These are phyloP conservation scores for Pulicaria dysenterica DNA, from an alignment of 129 eudicot species.

Conservation along the genomic window DNA sequence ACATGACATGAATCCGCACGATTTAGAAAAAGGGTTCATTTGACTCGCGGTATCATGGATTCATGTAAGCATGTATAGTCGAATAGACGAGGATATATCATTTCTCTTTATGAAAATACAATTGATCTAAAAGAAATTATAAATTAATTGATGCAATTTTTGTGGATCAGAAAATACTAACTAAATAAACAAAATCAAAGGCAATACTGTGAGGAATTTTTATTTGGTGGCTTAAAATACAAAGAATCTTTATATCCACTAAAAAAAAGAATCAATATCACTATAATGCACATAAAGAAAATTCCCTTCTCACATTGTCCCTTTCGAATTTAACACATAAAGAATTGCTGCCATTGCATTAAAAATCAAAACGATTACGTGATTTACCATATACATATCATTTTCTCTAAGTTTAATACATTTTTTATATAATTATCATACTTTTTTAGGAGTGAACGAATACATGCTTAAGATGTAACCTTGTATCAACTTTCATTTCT, in stretches of 20 bases:
- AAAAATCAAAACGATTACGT: too few relatives aligned
- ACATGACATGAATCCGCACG: too few relatives aligned
- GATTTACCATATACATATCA: constrained; percentile 20
- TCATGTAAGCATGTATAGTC: too few relatives aligned
- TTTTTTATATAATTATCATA: too few relatives aligned
- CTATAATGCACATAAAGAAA: constrained; percentile 21
- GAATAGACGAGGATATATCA: too few relatives aligned
- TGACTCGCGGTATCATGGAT: too few relatives aligned
- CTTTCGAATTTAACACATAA: constrained; percentile 15
- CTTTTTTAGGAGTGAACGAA: too few relatives aligned
- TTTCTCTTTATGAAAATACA: too few relatives aligned
- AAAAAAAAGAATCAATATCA: constrained; percentile 23
- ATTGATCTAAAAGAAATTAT: not conserved
- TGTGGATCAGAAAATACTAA: constrained; percentile 4
- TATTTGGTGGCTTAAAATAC: constrained; percentile 28
- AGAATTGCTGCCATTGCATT: constrained; percentile 16
- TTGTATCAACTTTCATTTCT: too few relatives aligned
- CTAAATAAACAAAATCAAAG: constrained; percentile 11
- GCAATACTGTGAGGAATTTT: constrained; percentile 15
- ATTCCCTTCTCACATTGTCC: constrained; percentile 22
- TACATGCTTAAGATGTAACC: too few relatives aligned
- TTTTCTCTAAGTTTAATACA: too few relatives aligned
- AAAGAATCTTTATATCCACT: constrained; percentile 38
- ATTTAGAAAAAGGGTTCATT: too few relatives aligned
- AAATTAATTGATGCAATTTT: constrained; percentile 17